These are phyloP conservation scores for Evansstolkia leycettana DNA, from an alignment of 495 filamentous ascomycete genomes.

Conservation along the genomic window DNA sequence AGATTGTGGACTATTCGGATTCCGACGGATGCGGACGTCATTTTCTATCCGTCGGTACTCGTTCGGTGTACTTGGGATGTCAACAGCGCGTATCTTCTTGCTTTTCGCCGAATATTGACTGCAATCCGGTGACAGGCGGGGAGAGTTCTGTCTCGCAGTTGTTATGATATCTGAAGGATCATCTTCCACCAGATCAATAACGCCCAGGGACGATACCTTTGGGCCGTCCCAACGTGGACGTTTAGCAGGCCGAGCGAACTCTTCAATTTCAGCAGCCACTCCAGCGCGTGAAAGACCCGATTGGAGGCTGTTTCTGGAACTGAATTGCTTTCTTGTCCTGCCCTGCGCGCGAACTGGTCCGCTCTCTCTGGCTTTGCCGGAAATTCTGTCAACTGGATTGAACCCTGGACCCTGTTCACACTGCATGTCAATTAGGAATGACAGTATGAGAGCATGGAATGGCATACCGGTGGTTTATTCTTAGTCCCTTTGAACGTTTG, in stretches of 20 bases:
- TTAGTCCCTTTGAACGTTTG: conserved; percentile 7
- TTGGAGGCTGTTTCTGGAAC: no score
- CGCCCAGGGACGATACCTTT: conserved; percentile 2
- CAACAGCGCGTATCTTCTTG: conserved; percentile 4
- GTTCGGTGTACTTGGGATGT: neutral
- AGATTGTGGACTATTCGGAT: conserved; percentile 2
- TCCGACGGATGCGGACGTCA: conserved; percentile 2
- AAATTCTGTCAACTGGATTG: conserved; percentile 20
- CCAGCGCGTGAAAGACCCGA: neutral
- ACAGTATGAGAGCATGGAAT: no score
- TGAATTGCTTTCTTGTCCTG: conserved; percentile 3
- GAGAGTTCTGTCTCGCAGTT: conserved; percentile 4
- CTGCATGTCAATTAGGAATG: no score
- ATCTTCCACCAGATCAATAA: conserved; percentile 9
- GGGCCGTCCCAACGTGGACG: conserved; percentile 16
- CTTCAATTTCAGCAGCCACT: conserved; percentile 7
- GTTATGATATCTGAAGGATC: conserved; percentile 3
- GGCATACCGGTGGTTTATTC: no score
- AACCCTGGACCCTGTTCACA: no score
- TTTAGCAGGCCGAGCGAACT: conserved; percentile 16
- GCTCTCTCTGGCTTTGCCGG: conserved; percentile 19
- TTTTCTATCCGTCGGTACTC: conserved; percentile 17
- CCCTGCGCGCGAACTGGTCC: conserved; percentile 25
- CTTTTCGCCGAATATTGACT: conserved; percentile 8
- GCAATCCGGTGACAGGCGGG: conserved; percentile 9